Evolutionary conservation across 2,329 filamentous ascomycete genomes (phyloP).

Genomic region (Aspergillus viridinutans): DNA sequence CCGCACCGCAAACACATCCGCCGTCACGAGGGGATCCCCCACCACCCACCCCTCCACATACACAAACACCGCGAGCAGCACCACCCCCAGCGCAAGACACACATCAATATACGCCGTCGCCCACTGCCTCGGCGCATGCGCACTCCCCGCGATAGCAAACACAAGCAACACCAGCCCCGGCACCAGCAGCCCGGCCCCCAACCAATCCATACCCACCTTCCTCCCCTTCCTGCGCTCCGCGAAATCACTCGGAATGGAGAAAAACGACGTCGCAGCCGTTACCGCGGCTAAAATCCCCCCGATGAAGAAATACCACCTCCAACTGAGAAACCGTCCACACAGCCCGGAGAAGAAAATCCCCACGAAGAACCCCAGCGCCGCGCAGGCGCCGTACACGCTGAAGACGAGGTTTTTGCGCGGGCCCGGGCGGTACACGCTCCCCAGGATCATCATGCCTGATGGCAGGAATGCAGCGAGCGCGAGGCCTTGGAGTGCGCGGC

Average conservation of each 20-base stretch:
- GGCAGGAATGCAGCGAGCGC: slow-evolving; percentile 69
- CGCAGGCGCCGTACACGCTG: slow-evolving; percentile 55
- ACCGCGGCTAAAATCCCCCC: slow-evolving; percentile 52
- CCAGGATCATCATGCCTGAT: slow-evolving; percentile 63
- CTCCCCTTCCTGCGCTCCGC: slow-evolving; percentile 31
- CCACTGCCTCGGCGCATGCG: slow-evolving; percentile 66
- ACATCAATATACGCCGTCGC: slow-evolving; percentile 67
- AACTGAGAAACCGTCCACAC: slow-evolving; percentile 51
- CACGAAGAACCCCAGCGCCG: slow-evolving; percentile 46
- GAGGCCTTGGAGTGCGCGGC: slow-evolving; percentile 69
- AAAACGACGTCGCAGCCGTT: slow-evolving; percentile 42
- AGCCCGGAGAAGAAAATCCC: slow-evolving; percentile 65
- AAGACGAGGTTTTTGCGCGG: slow-evolving; percentile 65
- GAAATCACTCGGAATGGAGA: slow-evolving; percentile 46
- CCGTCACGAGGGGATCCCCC: slow-evolving; percentile 63
- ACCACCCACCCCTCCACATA: slow-evolving; percentile 72
- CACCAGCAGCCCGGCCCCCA: slow-evolving; percentile 58
- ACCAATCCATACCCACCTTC: slow-evolving; percentile 63
- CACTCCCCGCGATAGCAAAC: slow-evolving; percentile 70
- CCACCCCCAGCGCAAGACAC: slow-evolving; percentile 58
- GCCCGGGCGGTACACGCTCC: slow-evolving; percentile 62
- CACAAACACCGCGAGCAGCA: slow-evolving; percentile 57
- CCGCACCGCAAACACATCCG: slow-evolving; percentile 64
- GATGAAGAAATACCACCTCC: slow-evolving; percentile 68
- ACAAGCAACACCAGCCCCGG: slow-evolving; percentile 65